These are phyloP conservation scores for Lentinula novae-zelandiae DNA, from an alignment of 1,284 basidiomycete species.

Conservation along the genomic window DNA sequence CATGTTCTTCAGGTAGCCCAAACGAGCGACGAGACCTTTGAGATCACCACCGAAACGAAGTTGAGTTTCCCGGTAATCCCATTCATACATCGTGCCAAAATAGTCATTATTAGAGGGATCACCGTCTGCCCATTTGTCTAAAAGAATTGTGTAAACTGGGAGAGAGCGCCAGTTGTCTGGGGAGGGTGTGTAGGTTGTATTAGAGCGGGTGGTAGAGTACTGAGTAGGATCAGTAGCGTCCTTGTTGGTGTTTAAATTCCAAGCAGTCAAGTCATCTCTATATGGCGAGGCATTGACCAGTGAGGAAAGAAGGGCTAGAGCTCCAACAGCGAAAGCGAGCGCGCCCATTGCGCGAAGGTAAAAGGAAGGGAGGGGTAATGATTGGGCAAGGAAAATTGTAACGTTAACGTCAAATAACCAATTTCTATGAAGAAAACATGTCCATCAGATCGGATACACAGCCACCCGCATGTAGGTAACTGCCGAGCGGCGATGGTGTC, in stretches of 20 bases:
- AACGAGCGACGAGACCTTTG: constrained; percentile 64
- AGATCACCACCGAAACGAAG: constrained; percentile 86
- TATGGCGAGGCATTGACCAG: constrained; percentile 58
- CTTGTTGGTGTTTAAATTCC: constrained; percentile 84
- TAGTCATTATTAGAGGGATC: constrained; percentile 89
- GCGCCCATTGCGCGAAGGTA: not conserved
- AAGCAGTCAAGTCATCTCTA: constrained; percentile 70
- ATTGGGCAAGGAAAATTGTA: not conserved
- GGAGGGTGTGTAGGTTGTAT: constrained; percentile 69
- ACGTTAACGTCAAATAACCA: not conserved
- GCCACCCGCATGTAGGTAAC: not conserved
- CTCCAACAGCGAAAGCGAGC: constrained; percentile 1
- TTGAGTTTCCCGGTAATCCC: constrained; percentile 84
- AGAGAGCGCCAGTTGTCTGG: constrained; percentile 83
- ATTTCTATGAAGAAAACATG: not conserved
- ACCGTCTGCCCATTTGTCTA: constrained; percentile 92
- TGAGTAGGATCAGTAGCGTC: constrained; percentile 66
- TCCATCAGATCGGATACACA: not conserved
- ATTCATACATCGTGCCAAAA: constrained; percentile 77
- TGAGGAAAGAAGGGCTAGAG: constrained; percentile 11
- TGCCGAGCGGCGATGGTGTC: not conserved
- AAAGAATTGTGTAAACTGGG: constrained; percentile 80
- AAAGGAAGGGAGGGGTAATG: not conserved
- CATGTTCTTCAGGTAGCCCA: constrained; percentile 90
- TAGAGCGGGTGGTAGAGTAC: constrained; percentile 62